Evolutionary conservation across 177 flowering plant genomes (phyloP), one percentile per base, ranked within the genome.

Genomic region (Vitis hybrid): DNA sequence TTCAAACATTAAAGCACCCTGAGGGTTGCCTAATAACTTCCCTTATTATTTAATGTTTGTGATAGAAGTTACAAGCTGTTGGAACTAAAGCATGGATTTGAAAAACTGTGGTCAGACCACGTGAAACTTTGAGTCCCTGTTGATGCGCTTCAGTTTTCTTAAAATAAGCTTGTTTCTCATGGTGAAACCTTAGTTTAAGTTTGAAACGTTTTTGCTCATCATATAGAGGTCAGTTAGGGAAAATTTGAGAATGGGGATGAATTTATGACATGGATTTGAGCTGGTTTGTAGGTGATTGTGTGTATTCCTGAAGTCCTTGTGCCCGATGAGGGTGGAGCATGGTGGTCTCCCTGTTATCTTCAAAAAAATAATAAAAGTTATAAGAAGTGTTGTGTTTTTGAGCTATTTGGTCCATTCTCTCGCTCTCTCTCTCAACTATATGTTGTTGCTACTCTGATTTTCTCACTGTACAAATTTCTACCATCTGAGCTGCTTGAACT

Each of bases 401-500:
- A 6, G 46, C 46, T 40, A 6, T 40, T 4, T 40, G 46, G 30
- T 27, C 30, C 30, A 27, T 27, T 27, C 30, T 40, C 7, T 40
- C 46, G 1, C 46, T 40, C 7, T 60, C 13, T 49, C 3, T 27
- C 30, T 27, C 30, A 27, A 40, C 19, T 15, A n/a, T 32, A 11
- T 62, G 17, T 30, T 56, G 18, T n/a, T 52, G 48, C 56, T 63
- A 7, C 18, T 35, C 50, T 50, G 4, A 17, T 57, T 50, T 13
- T 48, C 51, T 52, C 11, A 11, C 54, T 71, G 12, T 17, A 46
- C 11, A 55, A 49, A 55, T 46, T 58, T 35, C 51, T 71, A 8
- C 24, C 27, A 19, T 61, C 64, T 71, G 60, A 58, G 65, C 66
- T 62, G 15, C 68, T 70, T 56, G 48, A 69, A 14, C 61, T 77